Conservation (phyloP, 306 rosid genomes). For the Crotalaria pallida region DNA sequence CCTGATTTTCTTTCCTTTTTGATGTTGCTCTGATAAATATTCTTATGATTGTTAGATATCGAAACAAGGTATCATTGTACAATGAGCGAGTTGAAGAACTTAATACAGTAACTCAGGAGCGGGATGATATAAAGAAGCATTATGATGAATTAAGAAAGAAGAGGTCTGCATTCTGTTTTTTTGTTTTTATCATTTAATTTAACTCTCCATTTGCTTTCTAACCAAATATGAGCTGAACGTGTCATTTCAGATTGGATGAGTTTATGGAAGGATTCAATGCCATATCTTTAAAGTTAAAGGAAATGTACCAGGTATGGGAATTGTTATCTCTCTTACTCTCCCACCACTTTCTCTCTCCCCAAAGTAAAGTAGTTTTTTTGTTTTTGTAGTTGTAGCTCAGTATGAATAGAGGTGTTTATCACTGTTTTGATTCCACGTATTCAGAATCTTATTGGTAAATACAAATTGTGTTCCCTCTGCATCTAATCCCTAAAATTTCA, state of each 20-base stretch:
- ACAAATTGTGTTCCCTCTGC: not conserved
- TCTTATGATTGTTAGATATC: slow-evolving; percentile 45
- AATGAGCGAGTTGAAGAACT: slow-evolving; percentile 90
- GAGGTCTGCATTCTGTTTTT: slow-evolving; percentile 42
- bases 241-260: slow-evolving; percentile 69
- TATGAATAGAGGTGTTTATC: not conserved
- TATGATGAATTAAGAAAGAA: slow-evolving; percentile 86
- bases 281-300: slow-evolving; percentile 87
- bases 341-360: not conserved
- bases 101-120: slow-evolving; percentile 69
- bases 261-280: slow-evolving; percentile 96
- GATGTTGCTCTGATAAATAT: slow-evolving; percentile 19
- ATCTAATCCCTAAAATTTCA: not conserved
- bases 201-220: not conserved
- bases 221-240: slow-evolving; percentile 3
- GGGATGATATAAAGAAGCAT: slow-evolving; percentile 77
- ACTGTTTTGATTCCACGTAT: not conserved
- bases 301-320: slow-evolving; percentile 84
- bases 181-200: not conserved
- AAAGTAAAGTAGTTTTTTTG: not conserved
- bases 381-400: not conserved
- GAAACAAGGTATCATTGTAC: slow-evolving; percentile 70
- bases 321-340: not conserved
- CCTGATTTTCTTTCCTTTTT: not conserved
- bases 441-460: not conserved